These are phyloP conservation scores for Ramularia endophylla DNA, from an alignment of 2,329 filamentous ascomycete genomes.

Conservation along the genomic window DNA sequence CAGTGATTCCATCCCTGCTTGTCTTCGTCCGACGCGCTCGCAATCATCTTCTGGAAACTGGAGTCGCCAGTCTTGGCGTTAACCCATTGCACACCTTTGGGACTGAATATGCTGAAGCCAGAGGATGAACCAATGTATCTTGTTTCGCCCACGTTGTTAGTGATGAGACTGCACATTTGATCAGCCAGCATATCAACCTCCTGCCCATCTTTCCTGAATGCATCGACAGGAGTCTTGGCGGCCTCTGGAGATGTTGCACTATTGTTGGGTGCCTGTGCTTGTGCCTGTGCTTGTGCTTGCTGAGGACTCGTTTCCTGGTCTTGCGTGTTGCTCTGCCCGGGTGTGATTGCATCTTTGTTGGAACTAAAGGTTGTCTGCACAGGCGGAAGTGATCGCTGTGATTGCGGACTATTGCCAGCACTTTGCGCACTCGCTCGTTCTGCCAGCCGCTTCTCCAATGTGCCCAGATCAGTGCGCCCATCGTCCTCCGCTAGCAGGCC, in stretches of 20 bases:
- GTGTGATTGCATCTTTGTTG: slow-evolving; percentile 12
- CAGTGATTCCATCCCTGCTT: slow-evolving; percentile 96
- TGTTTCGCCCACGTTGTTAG: slow-evolving; percentile 89
- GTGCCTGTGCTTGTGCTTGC: slow-evolving; percentile 3
- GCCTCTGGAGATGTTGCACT: slow-evolving; percentile 10
- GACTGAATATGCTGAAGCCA: slow-evolving; percentile 97
- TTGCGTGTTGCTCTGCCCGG: slow-evolving; percentile 2
- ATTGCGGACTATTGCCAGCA: slow-evolving; percentile 31
- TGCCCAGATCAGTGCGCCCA: slow-evolving; percentile 78
- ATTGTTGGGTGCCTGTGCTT: not conserved
- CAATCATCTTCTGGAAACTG: slow-evolving; percentile 93
- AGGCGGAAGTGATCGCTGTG: slow-evolving; percentile 5
- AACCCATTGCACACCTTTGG: slow-evolving; percentile 97
- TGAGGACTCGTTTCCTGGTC: slow-evolving; percentile 3
- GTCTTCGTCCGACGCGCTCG: slow-evolving; percentile 74
- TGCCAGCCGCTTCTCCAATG: slow-evolving; percentile 68
- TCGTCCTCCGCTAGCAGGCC: slow-evolving; percentile 83
- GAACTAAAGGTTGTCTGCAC: slow-evolving; percentile 7
- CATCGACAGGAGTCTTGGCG: slow-evolving; percentile 4
- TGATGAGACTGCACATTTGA: slow-evolving; percentile 98
- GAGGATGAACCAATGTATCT: slow-evolving; percentile 96
- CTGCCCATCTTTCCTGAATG: slow-evolving; percentile 33
- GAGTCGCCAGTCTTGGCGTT: slow-evolving; percentile 95
- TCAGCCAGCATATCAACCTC: slow-evolving; percentile 87
- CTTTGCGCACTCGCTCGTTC: slow-evolving; percentile 39